A percentile compares a stretch with the other conserved stretches of the same genome.
Conservation (phyloP, 1,139 yeast genomes). For the Geotrichum fermentans region DNA sequence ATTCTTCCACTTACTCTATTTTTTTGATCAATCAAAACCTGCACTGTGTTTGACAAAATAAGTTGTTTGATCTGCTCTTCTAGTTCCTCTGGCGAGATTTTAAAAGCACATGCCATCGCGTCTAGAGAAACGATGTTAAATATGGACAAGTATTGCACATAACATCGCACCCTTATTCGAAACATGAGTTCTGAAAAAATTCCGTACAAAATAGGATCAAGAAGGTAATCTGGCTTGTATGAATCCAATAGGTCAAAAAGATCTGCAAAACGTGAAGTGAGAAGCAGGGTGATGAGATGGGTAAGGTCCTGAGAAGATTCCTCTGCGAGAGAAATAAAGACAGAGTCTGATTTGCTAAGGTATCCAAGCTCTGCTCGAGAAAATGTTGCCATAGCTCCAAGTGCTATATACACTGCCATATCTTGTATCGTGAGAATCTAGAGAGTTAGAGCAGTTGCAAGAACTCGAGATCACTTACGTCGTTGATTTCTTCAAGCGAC, state of each 20-base stretch:
- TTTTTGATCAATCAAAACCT: constrained; percentile 21
- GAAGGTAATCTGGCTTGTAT: constrained; percentile 23
- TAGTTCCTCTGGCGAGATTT: constrained; percentile 5
- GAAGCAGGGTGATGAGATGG: constrained; percentile 22
- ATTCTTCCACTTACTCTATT: constrained; percentile 14
- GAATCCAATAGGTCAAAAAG: constrained; percentile 23
- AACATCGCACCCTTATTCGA: constrained; percentile 25
- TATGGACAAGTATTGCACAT: constrained; percentile 26
- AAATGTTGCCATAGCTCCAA: constrained; percentile 29
- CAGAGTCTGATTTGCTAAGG: constrained; percentile 44
- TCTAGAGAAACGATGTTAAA: constrained; percentile 23
- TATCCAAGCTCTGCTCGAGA: constrained; percentile 26
- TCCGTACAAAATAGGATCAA: constrained; percentile 24
- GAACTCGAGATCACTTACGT: background rate
- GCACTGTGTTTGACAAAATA: constrained; percentile 16
- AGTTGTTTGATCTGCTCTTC: constrained; percentile 15
- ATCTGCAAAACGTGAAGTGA: constrained; percentile 19
- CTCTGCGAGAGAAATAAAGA: constrained; percentile 62
- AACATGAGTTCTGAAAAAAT: constrained; percentile 18
- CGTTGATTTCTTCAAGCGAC: background rate
- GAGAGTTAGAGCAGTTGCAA: background rate
- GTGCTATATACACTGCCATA: constrained; percentile 25
- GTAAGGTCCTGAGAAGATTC: constrained; percentile 20
- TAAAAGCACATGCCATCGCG: constrained; percentile 20
- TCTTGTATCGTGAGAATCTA: constrained; percentile 19